Conservation (phyloP, 495 filamentous ascomycete genomes). For the Neurospora sp. region DNA sequence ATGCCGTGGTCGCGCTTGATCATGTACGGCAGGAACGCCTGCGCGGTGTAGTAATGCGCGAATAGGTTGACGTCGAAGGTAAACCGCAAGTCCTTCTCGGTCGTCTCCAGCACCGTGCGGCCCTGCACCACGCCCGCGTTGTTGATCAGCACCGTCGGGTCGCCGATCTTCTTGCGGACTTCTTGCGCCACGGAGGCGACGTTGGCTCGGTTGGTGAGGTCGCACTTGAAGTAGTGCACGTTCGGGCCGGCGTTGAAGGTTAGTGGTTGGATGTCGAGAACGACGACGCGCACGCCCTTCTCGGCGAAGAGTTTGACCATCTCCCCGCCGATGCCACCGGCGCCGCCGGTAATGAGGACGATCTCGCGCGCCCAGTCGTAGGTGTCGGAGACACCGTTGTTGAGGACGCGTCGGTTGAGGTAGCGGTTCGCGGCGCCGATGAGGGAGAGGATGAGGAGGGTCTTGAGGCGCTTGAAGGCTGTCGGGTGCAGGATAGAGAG, state of each 20-base stretch:
- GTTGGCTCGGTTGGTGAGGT: conserved; percentile 45
- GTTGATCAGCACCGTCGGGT: conserved; percentile 64
- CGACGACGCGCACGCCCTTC: conserved; percentile 49
- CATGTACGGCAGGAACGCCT: conserved; percentile 61
- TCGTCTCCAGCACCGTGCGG: conserved; percentile 47
- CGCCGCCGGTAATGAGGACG: conserved; percentile 61
- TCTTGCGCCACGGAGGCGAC: conserved; percentile 42
- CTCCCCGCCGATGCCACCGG: conserved; percentile 55
- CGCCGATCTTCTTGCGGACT: conserved; percentile 47
- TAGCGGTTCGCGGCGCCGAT: conserved; percentile 36
- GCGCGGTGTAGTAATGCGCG: conserved; percentile 52
- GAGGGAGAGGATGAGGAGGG: conserved; percentile 39
- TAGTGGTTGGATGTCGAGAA: conserved; percentile 58
- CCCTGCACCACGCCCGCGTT: conserved; percentile 61
- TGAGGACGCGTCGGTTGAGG: conserved; percentile 43
- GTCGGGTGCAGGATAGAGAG: conserved; percentile 39
- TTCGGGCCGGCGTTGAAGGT: conserved; percentile 42
- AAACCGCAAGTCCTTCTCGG: conserved; percentile 45
- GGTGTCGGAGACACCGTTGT: conserved; percentile 50
- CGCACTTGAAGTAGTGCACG: conserved; percentile 53
- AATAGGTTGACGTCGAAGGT: conserved; percentile 67
- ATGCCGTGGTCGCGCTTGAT: conserved; percentile 57
- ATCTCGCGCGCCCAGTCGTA: conserved; percentile 65
- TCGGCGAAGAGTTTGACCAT: conserved; percentile 52
- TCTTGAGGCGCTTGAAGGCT: conserved; percentile 35